These are phyloP conservation scores for Discostella stelligeroides DNA, from an alignment of 108 stramenopile genomes.

Conservation along the genomic window DNA sequence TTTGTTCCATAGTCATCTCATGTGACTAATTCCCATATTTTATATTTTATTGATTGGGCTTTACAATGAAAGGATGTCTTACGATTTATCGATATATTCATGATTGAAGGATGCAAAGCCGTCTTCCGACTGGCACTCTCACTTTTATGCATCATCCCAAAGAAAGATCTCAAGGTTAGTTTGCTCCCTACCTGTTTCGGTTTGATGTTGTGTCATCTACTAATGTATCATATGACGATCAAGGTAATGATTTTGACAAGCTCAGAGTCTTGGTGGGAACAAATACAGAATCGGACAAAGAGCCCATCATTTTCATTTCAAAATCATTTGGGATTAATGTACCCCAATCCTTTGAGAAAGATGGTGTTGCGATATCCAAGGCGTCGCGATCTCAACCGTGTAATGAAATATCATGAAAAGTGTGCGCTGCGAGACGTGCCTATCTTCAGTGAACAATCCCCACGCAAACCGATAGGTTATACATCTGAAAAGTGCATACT, in stretches of 20 bases:
- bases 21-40: neutral
- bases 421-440: slow-evolving; percentile 49
- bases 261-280: slow-evolving; percentile 45
- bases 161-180: slow-evolving; percentile 38
- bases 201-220: neutral
- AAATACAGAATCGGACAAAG: slow-evolving; percentile 40
- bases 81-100: slow-evolving; percentile 81
- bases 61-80: slow-evolving; percentile 36
- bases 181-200: too few species aligned
- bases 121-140: slow-evolving; percentile 80
- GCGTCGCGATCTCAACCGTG: slow-evolving; percentile 63
- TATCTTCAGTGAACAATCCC: slow-evolving; percentile 34
- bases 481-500: slow-evolving; percentile 41
- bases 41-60: neutral
- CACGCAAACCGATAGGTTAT: slow-evolving; percentile 52
- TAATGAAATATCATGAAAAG: slow-evolving; percentile 72
- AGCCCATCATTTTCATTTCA: slow-evolving; percentile 56
- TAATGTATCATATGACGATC: neutral
- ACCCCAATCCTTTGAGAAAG: slow-evolving; percentile 61
- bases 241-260: slow-evolving; percentile 20
- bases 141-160: slow-evolving; percentile 59
- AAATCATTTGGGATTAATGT: slow-evolving; percentile 62
- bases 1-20: neutral
- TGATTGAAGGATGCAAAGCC: slow-evolving; percentile 78
- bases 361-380: slow-evolving; percentile 64